These are phyloP conservation scores for Priceomyces carsonii DNA, from an alignment of 805 yeast genomes.

Conservation along the genomic window DNA sequence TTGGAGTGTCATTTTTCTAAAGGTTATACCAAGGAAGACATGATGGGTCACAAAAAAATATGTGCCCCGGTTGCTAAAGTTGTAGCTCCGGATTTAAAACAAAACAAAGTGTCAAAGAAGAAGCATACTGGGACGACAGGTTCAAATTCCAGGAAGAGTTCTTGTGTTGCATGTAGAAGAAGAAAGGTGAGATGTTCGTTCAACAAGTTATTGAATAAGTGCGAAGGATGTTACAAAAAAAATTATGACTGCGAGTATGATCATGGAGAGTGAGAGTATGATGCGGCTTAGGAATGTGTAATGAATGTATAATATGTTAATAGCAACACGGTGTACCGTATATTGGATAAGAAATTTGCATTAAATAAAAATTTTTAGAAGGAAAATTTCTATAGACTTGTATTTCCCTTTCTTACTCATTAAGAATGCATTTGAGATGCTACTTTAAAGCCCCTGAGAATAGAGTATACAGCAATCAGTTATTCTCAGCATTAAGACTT, in stretches of 20 bases:
- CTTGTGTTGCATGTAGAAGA: constrained; percentile 42
- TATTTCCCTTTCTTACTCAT: background rate
- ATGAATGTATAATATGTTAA: too few species aligned
- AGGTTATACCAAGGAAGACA: constrained; percentile 67
- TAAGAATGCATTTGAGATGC: background rate
- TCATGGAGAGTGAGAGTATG: constrained; percentile 2
- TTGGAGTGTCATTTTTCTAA: constrained; percentile 57
- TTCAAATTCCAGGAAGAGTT: constrained; percentile 30
- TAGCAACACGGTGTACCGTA: background rate
- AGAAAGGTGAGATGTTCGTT: constrained; percentile 45
- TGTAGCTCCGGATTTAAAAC: constrained; percentile 1
- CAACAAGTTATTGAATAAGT: constrained; percentile 27
- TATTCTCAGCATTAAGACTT: constrained; percentile 31
- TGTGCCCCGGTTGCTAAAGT: background rate
- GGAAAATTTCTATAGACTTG: too few species aligned
- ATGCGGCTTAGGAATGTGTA: background rate
- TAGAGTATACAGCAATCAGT: constrained; percentile 26
- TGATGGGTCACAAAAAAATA: constrained; percentile 21
- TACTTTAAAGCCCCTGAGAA: background rate
- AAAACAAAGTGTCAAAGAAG: constrained; percentile 3
- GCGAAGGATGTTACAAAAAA: constrained; percentile 44
- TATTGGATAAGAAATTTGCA: background rate
- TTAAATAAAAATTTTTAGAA: too few species aligned
- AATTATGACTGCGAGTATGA: constrained; percentile 36
- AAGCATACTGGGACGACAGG: constrained; percentile 2